phyloP scores from a whole-genome alignment of 306 rosid genomes.

The Trichosanthes cucumerina region DNA sequence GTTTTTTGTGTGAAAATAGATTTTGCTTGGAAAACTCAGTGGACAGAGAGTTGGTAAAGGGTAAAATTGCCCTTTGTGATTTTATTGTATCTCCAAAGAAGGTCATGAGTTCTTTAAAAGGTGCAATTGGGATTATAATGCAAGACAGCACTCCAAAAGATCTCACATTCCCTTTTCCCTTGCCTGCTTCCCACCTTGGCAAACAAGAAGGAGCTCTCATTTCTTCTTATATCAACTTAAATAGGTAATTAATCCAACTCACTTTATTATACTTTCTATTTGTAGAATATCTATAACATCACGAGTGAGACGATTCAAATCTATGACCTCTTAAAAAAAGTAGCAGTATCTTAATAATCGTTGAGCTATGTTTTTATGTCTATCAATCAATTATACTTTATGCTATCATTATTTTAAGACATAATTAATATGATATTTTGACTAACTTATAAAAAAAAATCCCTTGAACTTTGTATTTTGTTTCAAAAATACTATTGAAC shows the following conservation, averaged over 20 bases:
- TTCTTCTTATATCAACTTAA: neutral
- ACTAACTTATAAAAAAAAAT: too few relatives aligned
- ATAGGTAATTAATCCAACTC: neutral
- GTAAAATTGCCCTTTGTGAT: neutral
- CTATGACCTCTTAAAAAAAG: too few relatives aligned
- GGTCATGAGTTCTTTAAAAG: neutral
- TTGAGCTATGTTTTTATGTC: neutral
- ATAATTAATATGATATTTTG: too few relatives aligned
- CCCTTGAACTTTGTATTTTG: too few relatives aligned
- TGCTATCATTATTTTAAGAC: too few relatives aligned
- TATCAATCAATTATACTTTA: too few relatives aligned
- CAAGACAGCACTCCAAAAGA: neutral
- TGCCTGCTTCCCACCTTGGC: neutral
- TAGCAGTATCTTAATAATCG: too few relatives aligned
- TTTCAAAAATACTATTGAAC: too few relatives aligned
- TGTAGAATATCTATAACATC: too few relatives aligned
- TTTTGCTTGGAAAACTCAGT: neutral
- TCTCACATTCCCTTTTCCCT: neutral
- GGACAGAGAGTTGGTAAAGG: neutral
- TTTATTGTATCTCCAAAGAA: neutral
- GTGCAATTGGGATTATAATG: neutral
- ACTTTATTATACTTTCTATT: too few relatives aligned
- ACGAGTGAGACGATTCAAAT: too few relatives aligned
- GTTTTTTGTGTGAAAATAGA: neutral
- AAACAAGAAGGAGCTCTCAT: neutral